Conservation (phyloP, 2,329 filamentous ascomycete genomes). For the Diaporthe amygdali region DNA sequence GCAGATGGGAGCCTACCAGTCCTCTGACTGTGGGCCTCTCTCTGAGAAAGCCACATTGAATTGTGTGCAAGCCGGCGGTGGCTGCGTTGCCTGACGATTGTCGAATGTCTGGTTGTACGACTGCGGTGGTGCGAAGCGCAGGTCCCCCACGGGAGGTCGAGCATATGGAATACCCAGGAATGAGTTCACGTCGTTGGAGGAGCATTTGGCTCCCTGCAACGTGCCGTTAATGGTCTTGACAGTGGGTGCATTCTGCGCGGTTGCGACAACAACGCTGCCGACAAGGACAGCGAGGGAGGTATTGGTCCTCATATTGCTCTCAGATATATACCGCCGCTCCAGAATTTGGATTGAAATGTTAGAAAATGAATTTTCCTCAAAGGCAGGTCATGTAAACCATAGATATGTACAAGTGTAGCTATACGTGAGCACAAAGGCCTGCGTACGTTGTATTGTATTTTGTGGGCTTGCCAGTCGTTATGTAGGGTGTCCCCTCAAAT, state of each 20-base stretch:
- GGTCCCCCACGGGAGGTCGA: slow-evolving; percentile 5
- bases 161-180: slow-evolving; percentile 21
- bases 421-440: not conserved
- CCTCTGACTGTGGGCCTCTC: slow-evolving; percentile 9
- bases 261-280: not conserved
- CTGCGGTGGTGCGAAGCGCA: slow-evolving; percentile 18
- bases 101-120: slow-evolving; percentile 7
- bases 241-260: slow-evolving; percentile 1
- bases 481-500: not conserved
- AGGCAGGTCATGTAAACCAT: not conserved
- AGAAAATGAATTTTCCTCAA: not conserved
- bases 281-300: not conserved
- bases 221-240: slow-evolving; percentile 6
- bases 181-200: not conserved
- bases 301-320: not conserved
- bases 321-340: not conserved
- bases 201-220: slow-evolving; percentile 6
- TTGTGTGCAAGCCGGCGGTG: slow-evolving; percentile 10
- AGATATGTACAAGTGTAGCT: not conserved
- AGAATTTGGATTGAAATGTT: not conserved
- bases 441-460: too few relatives aligned
- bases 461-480: not conserved
- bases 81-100: not conserved
- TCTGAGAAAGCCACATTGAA: slow-evolving; percentile 12
- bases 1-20: slow-evolving; percentile 14